These are phyloP conservation scores for Rhytidhysteron rufulum DNA, from an alignment of 2,329 filamentous ascomycete species.

Conservation along the genomic window DNA sequence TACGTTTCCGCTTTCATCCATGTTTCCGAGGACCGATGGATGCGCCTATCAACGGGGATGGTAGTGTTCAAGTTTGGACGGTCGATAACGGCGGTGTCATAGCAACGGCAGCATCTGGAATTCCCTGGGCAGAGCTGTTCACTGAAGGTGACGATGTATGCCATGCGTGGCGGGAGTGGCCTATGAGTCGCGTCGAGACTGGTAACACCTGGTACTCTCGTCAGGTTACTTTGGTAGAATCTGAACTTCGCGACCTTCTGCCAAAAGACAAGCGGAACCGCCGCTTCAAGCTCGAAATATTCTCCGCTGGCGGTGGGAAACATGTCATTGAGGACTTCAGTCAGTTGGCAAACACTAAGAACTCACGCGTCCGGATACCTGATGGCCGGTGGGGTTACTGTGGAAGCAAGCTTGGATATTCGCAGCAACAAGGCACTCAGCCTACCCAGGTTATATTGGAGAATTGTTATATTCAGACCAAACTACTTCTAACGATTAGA, in stretches of 20 bases:
- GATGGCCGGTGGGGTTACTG: slow-evolving; percentile 72
- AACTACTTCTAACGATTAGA: slow-evolving; percentile 69
- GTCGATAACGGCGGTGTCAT: slow-evolving; percentile 76
- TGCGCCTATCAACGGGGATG: slow-evolving; percentile 57
- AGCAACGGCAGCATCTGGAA: slow-evolving; percentile 75
- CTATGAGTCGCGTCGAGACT: slow-evolving; percentile 56
- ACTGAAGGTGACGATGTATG: slow-evolving; percentile 77
- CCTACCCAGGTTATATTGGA: slow-evolving; percentile 72
- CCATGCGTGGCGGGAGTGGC: slow-evolving; percentile 76
- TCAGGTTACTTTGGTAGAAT: slow-evolving; percentile 71
- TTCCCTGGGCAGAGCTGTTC: slow-evolving; percentile 82
- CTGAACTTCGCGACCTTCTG: slow-evolving; percentile 66
- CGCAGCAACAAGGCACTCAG: slow-evolving; percentile 65
- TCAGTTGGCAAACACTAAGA: slow-evolving; percentile 62
- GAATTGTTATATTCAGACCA: slow-evolving; percentile 59
- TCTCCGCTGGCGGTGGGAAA: slow-evolving; percentile 70
- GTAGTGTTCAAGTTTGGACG: slow-evolving; percentile 80
- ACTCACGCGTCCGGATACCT: slow-evolving; percentile 69
- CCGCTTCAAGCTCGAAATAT: slow-evolving; percentile 67
- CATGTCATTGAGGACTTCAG: slow-evolving; percentile 75
- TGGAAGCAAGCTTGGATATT: slow-evolving; percentile 69
- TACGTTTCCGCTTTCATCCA: slow-evolving; percentile 86
- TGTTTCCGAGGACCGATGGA: slow-evolving; percentile 85
- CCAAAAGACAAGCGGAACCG: slow-evolving; percentile 70
- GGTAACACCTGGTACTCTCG: slow-evolving; percentile 55